These are phyloP conservation scores for Neurospora terricola DNA, from an alignment of 495 filamentous ascomycete species.

Conservation along the genomic window DNA sequence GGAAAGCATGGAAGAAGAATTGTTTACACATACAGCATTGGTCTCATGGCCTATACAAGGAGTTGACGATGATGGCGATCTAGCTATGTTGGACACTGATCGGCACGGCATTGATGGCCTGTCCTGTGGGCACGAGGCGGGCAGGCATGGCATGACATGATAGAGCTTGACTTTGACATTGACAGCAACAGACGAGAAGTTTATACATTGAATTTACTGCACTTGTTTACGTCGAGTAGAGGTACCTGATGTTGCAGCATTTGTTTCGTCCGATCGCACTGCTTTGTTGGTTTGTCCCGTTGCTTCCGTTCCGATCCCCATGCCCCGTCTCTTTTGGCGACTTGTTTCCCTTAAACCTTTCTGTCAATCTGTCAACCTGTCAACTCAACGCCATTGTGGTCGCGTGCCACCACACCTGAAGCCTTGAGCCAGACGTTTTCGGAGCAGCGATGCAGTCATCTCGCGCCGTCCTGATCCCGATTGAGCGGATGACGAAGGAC, in stretches of 20 bases:
- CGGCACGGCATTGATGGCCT: not conserved
- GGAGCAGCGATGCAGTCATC: not conserved
- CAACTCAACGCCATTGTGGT: not conserved
- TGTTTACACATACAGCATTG: not conserved
- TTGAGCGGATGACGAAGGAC: not conserved
- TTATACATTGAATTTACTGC: not conserved
- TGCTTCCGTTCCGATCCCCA: not conserved
- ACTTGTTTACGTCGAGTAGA: not conserved
- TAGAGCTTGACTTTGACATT: not conserved
- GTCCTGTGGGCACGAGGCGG: not conserved
- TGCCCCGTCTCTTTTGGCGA: too few relatives aligned
- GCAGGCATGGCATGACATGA: not conserved
- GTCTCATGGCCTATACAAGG: not conserved
- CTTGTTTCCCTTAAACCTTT: not conserved
- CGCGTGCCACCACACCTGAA: not conserved
- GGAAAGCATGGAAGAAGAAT: not conserved
- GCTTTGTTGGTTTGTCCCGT: not conserved
- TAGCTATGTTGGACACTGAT: not conserved
- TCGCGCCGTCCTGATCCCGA: not conserved
- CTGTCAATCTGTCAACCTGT: not conserved
- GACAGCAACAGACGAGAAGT: not conserved
- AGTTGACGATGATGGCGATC: not conserved
- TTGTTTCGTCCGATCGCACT: not conserved
- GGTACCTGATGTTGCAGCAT: too few relatives aligned
- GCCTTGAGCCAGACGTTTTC: not conserved